Evolutionary conservation across 2,329 filamentous ascomycete genomes (phyloP), one percentile per base, ranked within the genome.

Genomic region (Amesomyces nigricolor): DNA sequence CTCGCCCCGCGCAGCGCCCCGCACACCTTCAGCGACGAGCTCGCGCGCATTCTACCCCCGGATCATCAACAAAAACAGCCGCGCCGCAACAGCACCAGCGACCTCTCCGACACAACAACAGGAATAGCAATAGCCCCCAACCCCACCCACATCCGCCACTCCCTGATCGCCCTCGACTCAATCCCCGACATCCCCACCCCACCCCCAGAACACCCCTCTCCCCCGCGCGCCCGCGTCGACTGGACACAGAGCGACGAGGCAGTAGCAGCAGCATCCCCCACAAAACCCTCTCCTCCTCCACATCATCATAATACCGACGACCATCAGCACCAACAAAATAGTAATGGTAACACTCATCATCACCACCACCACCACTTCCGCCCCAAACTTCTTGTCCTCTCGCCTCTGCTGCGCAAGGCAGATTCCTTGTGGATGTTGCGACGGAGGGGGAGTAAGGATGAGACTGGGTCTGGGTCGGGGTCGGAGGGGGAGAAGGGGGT

Each of bases 161-260:
- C 62, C 11, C 37, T 59, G 29, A 53, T 55, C 19, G 44, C 53
- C 14, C 43, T 61, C 13, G 61, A 62, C 2, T 51, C 53, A 2
- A 14, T 55, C 19, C 30, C 42, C 26, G 5, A 48, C 56, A 4
- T 58, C 58, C 44, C 63, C 13, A 59, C 71, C 30, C 74, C 53
- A 71, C 19, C 49, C 7, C 30, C 17, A 13, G 19, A 26, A 11
- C 17, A 32, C 2, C 47, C 26, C 49, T 47, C 38, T 38, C 49
- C 22, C 53, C 40, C n/a, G 9, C 47, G 10, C 9, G 50, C 52
- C 30, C 71, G 75, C 32, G 75, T 78, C 53, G 80, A 84, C 65
- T 85, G 81, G 81, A 78, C 78, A 30, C 80, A 84, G 64, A 77
- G 74, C 62, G 80, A 83, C 58, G 78, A 82, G 66, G 22, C 22